Base-by-base conservation (phyloP, 176 grass and related monocot genomes). In the Triticum timopheevii region DNA sequence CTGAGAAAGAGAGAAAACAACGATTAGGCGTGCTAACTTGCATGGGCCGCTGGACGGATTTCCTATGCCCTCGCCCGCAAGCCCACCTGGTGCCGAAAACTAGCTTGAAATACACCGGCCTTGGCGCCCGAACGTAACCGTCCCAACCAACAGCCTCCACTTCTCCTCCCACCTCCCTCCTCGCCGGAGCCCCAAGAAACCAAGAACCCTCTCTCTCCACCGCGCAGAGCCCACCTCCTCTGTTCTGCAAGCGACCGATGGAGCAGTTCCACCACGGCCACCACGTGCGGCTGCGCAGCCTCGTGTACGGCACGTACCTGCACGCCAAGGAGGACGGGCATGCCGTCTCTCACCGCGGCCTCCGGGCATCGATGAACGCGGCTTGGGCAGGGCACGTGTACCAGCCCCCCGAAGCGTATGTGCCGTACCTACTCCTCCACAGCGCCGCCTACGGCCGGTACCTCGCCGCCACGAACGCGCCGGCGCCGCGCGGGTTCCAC, bases 401-500 rank as follows among this genome's bases (percentile, higher is more conserved):
- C 80, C 13, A 16, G 47, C 4, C 47, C 47, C 47, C 47, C 47
- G 10, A 49, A 4, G 4, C 47, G 12, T 0, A 1, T 13, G 3
- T 45, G 10, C 5, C 7, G 10, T 27, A 3, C 20, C 5, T 86
- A 5, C 84, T 40, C 33, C 75, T 86, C 63, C 84, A 30, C 13
- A 15, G 47, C 45, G 83, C 56, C 56, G 56, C 59, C 71, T 69
- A 85, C 45, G 83, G 83, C 9, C 62, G 61, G 30, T 85, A 85
- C 83, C 83, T 86, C 61, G 73, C 45, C 45, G 61, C 25, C 0
- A 11, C 39, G 2, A 0, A 15, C 45, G 12, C 0, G 45, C 3
- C 0, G 45, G 45, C 45, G 45, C 45, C 45, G 45, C 12, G 40
- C 40, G 81, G 81, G 50, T 23, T 4, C 69, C 33, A 22, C 27